Evolutionary conservation across 2,329 filamentous ascomycete species (phyloP).

Genomic region (Coniochaeta sp.): DNA sequence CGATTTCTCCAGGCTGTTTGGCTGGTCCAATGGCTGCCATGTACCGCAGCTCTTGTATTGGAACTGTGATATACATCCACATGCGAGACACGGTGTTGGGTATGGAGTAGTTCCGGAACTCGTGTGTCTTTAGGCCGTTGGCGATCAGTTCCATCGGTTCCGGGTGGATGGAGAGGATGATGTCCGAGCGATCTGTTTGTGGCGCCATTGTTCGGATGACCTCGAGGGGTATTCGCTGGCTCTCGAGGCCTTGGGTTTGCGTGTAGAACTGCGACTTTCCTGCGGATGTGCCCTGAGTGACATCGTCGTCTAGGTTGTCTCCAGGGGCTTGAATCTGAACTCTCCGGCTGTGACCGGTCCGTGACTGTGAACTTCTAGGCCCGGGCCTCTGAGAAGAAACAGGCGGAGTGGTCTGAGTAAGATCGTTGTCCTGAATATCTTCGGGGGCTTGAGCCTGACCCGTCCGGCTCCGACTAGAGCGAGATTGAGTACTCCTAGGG

Average conservation of each 20-base stretch:
- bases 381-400: not conserved
- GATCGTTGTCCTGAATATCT: not conserved
- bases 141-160: constrained; percentile 41
- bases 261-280: constrained; percentile 22
- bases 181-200: constrained; percentile 43
- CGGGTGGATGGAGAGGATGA: constrained; percentile 43
- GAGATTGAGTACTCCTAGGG: not conserved
- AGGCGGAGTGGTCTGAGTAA: not conserved
- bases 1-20: constrained; percentile 39
- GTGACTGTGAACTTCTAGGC: not conserved
- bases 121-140: constrained; percentile 42
- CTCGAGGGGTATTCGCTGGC: constrained; percentile 44
- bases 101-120: constrained; percentile 50
- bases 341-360: not conserved
- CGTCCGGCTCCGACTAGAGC: not conserved
- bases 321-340: not conserved
- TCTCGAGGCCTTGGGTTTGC: constrained; percentile 32
- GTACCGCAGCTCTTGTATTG: constrained; percentile 43
- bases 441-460: not conserved
- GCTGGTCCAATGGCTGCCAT: constrained; percentile 48
- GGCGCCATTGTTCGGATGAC: constrained; percentile 40
- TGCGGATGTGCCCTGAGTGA: constrained; percentile 1
- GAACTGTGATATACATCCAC: constrained; percentile 52
- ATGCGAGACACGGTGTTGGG: constrained; percentile 48
- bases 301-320: not conserved